Evolutionary conservation across 1,284 basidiomycete genomes (phyloP).

Genomic region (Pyrrhoderma lamaoense): DNA sequence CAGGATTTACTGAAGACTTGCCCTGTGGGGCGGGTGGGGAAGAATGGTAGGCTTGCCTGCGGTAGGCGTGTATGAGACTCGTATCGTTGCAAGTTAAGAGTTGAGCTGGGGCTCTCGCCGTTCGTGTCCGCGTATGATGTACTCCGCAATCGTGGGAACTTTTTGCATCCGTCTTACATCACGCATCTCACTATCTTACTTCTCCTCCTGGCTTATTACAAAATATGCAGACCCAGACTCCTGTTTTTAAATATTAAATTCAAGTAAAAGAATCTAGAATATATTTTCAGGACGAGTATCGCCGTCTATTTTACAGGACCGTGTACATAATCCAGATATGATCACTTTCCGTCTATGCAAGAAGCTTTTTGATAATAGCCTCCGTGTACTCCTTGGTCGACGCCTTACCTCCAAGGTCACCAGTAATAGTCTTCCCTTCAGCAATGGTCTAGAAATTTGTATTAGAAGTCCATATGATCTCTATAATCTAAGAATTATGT

Average conservation of each 20-base stretch:
- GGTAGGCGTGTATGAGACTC: slow-evolving; percentile 45
- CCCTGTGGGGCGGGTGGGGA: slow-evolving; percentile 81
- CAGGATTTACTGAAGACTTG: slow-evolving; percentile 53
- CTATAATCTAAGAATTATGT: slow-evolving; percentile 19
- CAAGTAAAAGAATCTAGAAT: background rate
- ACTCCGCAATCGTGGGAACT: background rate
- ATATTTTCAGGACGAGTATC: background rate
- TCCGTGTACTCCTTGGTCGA: slow-evolving; percentile 83
- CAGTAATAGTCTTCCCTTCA: slow-evolving; percentile 88
- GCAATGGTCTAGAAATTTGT: slow-evolving; percentile 72
- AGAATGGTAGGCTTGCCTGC: slow-evolving; percentile 52
- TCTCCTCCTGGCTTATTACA: too few species aligned
- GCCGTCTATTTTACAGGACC: background rate
- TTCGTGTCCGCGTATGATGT: slow-evolving; percentile 3
- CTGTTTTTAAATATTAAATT: background rate
- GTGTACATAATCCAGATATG: too few species aligned
- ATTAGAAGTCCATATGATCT: background rate
- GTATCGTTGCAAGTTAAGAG: slow-evolving; percentile 21
- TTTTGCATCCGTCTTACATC: too few species aligned
- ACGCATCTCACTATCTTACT: too few species aligned
- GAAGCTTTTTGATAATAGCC: slow-evolving; percentile 76
- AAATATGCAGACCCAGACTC: too few species aligned
- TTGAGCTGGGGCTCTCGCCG: background rate
- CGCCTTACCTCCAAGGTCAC: slow-evolving; percentile 88
- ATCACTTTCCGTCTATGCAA: slow-evolving; percentile 1